Base-by-base conservation (phyloP, 1,284 basidiomycete species). In the Blastosporella zonata region DNA sequence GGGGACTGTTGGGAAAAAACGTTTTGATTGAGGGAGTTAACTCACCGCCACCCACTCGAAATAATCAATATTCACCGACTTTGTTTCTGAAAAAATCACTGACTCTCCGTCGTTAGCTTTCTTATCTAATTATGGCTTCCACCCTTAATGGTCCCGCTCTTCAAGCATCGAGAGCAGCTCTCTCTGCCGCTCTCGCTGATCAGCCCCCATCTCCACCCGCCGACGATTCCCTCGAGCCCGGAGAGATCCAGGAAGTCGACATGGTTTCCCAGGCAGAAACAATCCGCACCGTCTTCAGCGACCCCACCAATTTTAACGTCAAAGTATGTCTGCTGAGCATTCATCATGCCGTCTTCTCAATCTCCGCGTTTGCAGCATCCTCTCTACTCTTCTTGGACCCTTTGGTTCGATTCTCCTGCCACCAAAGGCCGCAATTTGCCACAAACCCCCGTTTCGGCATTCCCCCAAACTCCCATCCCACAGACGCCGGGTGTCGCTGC, bases 351-450 rank as follows among this genome's bases (percentile, higher is more conserved):
- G 21, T 39, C 34, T 38, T 22, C 55, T 59, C 41, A 58, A 46
- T 15, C 49, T 23, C 44, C 25, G n/a, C 21, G 2, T 42, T 21
- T 9, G 50, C 62, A 94, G 92, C 93, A 96, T 64, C 93, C 93
- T 20, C 81, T 96, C 29, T 95, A 82, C 68, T 92, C 93, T 27
- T 75, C 86, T n/a, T 97, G 94, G 94, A 97, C 93, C 5, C 83
- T 97, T 38, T 97, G 92, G 92, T 97, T 96, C 66, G 94, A 97
- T 67, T 95, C 93, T 41, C 92, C 92, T 2, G 79, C 82, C 41
- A 92, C 90, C 41, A 96, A 96, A 69, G 85, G 84, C 48, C 81
- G 88, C 50, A 90, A 88, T 68, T 75, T 93, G 28, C 91, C 92
- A 28, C 91, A 93, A 68, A 93, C 90, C 18, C 89, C 87, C 47